Evolutionary conservation across 305 asterid genomes (phyloP), one percentile per base, ranked within the genome.

Genomic region (Andrographis paniculata): DNA sequence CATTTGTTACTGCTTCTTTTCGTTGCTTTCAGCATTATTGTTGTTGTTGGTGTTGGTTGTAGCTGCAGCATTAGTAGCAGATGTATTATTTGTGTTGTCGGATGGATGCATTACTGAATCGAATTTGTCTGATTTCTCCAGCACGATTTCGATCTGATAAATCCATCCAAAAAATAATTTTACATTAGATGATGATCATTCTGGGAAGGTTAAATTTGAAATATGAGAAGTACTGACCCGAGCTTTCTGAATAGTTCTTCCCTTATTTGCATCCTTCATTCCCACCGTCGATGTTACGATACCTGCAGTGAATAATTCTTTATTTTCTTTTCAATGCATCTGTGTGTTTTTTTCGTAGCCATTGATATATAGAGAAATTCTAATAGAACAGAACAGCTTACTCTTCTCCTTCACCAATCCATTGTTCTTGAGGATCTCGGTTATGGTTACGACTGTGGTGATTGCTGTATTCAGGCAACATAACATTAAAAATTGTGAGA

Each of bases 391-490:
- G 21, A 49, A 35, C 44, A 43, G 49, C 79, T 57, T 71, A 85
- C 95, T 79, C 70, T 86, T 86, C 69, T 77, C 92, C 14, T 55
- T 65, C 1, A 81, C 95, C 47, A 79, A 79, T 38, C 95, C 95
- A 66, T 75, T 78, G 28, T 82, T 82, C 80, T 86, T 86, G 42
- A 86, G 70, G 60, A 86, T 86, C 69, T 86, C 94, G 27, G 92
- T 76, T 39, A 85, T 76, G 19, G 94, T 86, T 22, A 79, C 95
- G 22, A 86, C 95, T 37, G 88, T 82, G 24, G 95, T 82, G 65
- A 85, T 82, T n/a, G 95, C 95, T 85, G 78, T 49, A 63, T 16
- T 16, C n/a, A n/a, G 12, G 49, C 13, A 21, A 49, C 6, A 14
- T 30, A 17, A 56, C 20, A 42, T 17, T 22, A 20, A 31, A 40